Evolutionary conservation across 176 grass and related monocot genomes (phyloP), one percentile per base, ranked within the genome.

Genomic region (Carex parvula): DNA sequence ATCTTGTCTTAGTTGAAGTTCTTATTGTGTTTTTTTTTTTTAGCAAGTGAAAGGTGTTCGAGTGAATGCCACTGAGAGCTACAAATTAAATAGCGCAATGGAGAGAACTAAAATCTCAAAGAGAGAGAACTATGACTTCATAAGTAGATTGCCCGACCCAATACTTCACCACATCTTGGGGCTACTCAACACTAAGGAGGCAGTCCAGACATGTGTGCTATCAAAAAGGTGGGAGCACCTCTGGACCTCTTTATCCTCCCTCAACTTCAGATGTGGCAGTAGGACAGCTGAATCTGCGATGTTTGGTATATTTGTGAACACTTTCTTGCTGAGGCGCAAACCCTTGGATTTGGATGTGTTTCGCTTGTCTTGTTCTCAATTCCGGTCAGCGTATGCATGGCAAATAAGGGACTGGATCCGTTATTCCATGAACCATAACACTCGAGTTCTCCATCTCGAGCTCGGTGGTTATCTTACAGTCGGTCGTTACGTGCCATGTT

Each of bases 221-320:
- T 80, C 54, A 20, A 80, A 80, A 18, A 15, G 78, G 13, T 80
- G 78, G 78, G 10, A 37, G 46, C 5, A 80, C 26, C 53, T 80
- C 15, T 80, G 55, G 78, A 60, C 78, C 54, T 61, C 11, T 11
- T 15, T 80, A 30, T 5, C 78, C 15, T 60, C 54, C 14, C 58
- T 80, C 0, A 2, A 80, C 30, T 59, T 80, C 37, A 39, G 4
- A 26, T 26, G 1, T 26, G 26, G 1, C 33, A 35, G 2, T 4
- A 35, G 2, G 33, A 35, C 33, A 35, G 33, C 3, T 35, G 33
- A 35, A 35, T 35, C 39, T 44, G 8, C 2, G 9, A 46, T 8
- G 29, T 81, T 81, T 13, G 29, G 3, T 17, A 4, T 17, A 32
- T 79, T 79, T 29, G 75, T 79, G 26, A 79, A 16, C 12, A 9